phyloP scores from a whole-genome alignment of 2,329 filamentous ascomycete genomes.

The Botrytis hyacinthi region DNA sequence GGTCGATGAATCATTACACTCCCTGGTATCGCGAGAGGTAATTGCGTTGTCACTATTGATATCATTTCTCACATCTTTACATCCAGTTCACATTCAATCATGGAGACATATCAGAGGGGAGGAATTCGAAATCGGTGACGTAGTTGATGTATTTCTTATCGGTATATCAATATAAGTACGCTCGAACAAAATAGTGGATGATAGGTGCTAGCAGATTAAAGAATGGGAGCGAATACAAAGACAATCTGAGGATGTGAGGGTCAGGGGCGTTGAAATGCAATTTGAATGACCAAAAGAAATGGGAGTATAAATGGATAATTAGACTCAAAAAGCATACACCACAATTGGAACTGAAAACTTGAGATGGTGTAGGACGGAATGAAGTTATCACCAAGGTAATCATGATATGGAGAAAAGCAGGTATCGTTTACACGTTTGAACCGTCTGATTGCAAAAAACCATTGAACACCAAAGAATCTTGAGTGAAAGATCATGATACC shows the following conservation, averaged over 20 bases:
- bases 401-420: conserved; percentile 10
- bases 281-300: background rate
- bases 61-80: background rate
- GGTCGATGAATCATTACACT: background rate
- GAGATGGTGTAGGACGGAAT: background rate
- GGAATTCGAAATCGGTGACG: background rate
- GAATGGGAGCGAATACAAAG: background rate
- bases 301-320: background rate
- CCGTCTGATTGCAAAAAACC: conserved; percentile 22
- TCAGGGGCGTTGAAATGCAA: background rate
- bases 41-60: background rate
- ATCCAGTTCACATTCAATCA: background rate
- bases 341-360: background rate
- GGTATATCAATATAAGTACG: background rate
- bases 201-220: background rate
- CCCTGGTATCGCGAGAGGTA: too few species aligned
- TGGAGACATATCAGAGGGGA: background rate
- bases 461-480: conserved; percentile 23
- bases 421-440: conserved; percentile 19
- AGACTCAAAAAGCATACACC: background rate
- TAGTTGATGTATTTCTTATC: background rate
- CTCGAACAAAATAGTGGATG: background rate
- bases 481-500: conserved; percentile 38
- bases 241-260: background rate
- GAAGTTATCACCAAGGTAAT: background rate